Conservation (phyloP, 768 basidiomycete species). For the Vishniacozyma victoriae region DNA sequence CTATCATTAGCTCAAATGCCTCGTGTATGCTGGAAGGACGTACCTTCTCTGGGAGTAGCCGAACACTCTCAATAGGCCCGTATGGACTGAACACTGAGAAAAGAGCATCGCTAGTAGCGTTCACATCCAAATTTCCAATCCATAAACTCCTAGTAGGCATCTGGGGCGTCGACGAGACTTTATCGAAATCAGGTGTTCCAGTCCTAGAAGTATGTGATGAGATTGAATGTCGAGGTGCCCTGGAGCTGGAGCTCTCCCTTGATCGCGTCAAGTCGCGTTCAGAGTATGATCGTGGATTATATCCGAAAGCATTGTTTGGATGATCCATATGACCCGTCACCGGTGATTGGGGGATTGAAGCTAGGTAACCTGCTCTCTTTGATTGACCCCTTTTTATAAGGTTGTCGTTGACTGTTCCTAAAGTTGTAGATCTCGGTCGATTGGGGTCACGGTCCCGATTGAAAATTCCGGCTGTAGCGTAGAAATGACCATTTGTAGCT, state of each 20-base stretch:
- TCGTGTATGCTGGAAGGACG: conserved; percentile 12
- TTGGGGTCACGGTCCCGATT: conserved; percentile 15
- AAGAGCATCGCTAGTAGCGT: conserved; percentile 87
- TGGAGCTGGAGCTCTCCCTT: conserved; percentile 17
- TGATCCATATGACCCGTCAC: conserved; percentile 16
- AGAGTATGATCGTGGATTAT: conserved; percentile 5
- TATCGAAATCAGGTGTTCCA: conserved; percentile 35
- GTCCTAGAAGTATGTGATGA: conserved; percentile 36
- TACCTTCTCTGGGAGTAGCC: conserved; percentile 95
- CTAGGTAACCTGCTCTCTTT: conserved; percentile 11
- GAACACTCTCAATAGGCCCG: conserved; percentile 90
- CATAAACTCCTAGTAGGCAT: conserved; percentile 92
- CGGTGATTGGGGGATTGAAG: conserved; percentile 36
- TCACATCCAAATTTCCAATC: conserved; percentile 96
- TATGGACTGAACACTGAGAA: conserved; percentile 94
- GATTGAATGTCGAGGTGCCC: conserved; percentile 29
- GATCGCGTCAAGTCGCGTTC: conserved; percentile 10
- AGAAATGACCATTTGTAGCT: no score
- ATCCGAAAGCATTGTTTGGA: background rate
- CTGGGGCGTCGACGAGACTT: conserved; percentile 51
- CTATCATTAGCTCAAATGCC: conserved; percentile 50
- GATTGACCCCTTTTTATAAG: conserved; percentile 13
- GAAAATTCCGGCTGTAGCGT: conserved; percentile 4
- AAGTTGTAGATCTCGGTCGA: conserved; percentile 46
- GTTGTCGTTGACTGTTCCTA: conserved; percentile 42